phyloP scores from a whole-genome alignment of 2,329 filamentous ascomycete species.

The Fusarium torulosum region DNA sequence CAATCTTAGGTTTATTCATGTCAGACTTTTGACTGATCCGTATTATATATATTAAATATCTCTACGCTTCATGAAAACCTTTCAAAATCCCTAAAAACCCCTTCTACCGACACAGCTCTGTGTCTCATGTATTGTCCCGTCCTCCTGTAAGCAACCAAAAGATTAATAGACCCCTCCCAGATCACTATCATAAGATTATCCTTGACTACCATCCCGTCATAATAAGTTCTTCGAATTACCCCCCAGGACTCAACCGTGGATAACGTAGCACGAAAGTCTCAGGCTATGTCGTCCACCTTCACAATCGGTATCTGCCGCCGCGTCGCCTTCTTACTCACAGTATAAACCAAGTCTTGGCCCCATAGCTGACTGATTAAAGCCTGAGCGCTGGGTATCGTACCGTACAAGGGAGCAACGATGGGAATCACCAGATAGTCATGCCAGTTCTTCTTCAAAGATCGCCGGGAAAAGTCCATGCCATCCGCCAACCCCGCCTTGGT shows the following conservation, averaged over 20 bases:
- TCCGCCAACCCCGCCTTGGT: slow-evolving; percentile 71
- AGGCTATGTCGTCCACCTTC: slow-evolving; percentile 61
- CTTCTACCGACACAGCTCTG: neutral
- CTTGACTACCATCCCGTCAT: neutral
- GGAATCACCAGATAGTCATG: slow-evolving; percentile 75
- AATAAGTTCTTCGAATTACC: neutral
- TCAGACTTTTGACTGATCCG: neutral
- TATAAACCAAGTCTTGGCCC: slow-evolving; percentile 76
- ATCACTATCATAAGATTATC: neutral
- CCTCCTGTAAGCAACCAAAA: slow-evolving; percentile 2
- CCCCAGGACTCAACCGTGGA: neutral
- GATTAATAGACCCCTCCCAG: slow-evolving; percentile 4
- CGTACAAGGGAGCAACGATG: slow-evolving; percentile 75
- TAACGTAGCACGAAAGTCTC: slow-evolving; percentile 25
- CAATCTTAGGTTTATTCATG: too few species aligned
- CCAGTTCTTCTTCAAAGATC: slow-evolving; percentile 67
- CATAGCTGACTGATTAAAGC: slow-evolving; percentile 78
- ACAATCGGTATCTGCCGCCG: slow-evolving; percentile 62
- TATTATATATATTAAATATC: neutral
- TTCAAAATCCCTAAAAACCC: neutral
- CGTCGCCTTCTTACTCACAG: slow-evolving; percentile 77
- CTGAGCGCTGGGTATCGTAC: slow-evolving; percentile 74
- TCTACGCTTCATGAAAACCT: neutral
- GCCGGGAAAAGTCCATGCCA: slow-evolving; percentile 74
- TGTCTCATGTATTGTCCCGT: neutral